These are phyloP conservation scores for Vitis rotundifolia DNA, from an alignment of 164 flowering plant genomes.

Conservation along the genomic window DNA sequence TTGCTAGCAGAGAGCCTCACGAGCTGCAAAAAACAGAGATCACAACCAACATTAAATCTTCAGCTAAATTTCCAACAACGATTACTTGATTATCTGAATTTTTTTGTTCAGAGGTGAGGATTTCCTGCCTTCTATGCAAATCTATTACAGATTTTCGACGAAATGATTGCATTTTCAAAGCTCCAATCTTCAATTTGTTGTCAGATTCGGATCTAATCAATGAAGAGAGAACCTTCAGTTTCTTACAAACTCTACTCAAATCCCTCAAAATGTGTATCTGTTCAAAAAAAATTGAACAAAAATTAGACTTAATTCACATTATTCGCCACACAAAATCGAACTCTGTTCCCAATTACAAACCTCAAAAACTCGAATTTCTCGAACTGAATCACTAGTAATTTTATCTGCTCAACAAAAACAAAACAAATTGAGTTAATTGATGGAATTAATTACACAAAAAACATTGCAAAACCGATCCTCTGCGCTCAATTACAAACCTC, in stretches of 20 bases:
- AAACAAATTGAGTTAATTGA: too few species aligned
- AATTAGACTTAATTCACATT: neutral
- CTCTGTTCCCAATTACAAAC: slow-evolving; percentile 14
- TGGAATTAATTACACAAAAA: too few species aligned
- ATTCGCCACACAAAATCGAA: neutral
- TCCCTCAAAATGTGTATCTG: slow-evolving; percentile 18
- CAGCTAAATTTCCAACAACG: slow-evolving; percentile 3
- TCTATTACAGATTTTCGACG: slow-evolving; percentile 5
- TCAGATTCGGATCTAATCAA: slow-evolving; percentile 16
- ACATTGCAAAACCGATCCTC: neutral
- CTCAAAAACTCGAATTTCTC: slow-evolving; percentile 2
- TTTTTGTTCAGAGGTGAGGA: too few species aligned
- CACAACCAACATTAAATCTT: slow-evolving; percentile 1
- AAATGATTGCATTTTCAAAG: slow-evolving; percentile 13
- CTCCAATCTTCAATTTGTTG: neutral
- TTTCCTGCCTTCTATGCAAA: slow-evolving; percentile 1
- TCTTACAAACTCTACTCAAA: slow-evolving; percentile 6
- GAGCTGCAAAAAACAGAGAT: slow-evolving; percentile 13
- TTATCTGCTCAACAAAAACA: too few species aligned
- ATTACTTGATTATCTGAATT: neutral
- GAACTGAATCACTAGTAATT: too few species aligned
- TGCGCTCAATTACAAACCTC: too few species aligned
- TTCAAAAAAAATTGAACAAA: slow-evolving; percentile 1
- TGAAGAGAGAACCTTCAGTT: neutral
- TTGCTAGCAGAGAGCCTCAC: slow-evolving; percentile 8